Conservation (phyloP, 306 rosid species). For the Chamaecrista fasciculata region DNA sequence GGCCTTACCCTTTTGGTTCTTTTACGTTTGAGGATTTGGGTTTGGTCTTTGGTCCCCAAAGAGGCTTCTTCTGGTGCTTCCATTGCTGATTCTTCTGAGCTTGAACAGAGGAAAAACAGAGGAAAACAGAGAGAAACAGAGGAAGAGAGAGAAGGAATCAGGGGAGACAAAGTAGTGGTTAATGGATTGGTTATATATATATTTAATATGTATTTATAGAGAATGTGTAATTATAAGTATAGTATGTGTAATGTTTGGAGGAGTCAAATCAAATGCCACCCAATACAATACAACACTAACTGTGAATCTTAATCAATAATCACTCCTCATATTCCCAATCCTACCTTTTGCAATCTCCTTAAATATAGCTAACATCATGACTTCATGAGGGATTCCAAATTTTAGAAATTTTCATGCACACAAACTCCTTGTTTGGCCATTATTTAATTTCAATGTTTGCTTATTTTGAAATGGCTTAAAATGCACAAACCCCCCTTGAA, state of each 20-base stretch:
- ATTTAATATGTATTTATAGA: background rate
- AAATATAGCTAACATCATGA: background rate
- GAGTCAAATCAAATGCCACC: background rate
- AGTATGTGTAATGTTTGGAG: background rate
- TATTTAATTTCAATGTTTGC: background rate
- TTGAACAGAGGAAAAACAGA: background rate
- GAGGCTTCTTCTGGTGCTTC: constrained; percentile 45
- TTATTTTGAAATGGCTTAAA: no score
- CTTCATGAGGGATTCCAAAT: background rate
- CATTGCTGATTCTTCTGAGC: background rate
- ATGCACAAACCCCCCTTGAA: no score
- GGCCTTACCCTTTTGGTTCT: constrained; percentile 88
- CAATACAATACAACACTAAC: background rate
- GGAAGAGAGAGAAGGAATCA: background rate
- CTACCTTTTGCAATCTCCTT: background rate
- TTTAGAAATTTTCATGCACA: background rate
- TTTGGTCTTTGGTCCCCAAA: constrained; percentile 47
- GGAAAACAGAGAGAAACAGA: background rate
- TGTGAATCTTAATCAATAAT: background rate
- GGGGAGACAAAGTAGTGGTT: background rate
- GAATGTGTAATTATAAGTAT: background rate
- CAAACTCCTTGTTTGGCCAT: background rate
- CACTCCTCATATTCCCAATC: constrained; percentile 14
- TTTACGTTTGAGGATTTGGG: constrained; percentile 66
- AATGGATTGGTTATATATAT: background rate